phyloP scores from a whole-genome alignment of 805 yeast genomes.

The Scheffersomyces stipitis region DNA sequence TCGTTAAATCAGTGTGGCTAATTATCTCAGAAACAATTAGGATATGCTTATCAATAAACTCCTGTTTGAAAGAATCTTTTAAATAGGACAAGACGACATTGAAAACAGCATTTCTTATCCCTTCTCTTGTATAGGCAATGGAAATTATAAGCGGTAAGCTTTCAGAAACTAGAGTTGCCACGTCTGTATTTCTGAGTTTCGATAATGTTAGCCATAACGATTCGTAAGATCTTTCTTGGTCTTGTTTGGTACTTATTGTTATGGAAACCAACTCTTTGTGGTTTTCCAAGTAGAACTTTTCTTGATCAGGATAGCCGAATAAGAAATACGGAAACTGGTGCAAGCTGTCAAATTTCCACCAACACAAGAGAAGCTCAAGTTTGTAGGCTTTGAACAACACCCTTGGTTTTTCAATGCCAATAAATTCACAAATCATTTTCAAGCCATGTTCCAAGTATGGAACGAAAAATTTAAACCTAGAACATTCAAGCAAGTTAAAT shows the following conservation, averaged over 20 bases:
- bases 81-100: conserved; percentile 12
- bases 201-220: conserved; percentile 13
- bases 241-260: conserved; percentile 18
- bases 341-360: conserved; percentile 40
- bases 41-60: conserved; percentile 22
- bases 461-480: conserved; percentile 27
- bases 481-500: conserved; percentile 43
- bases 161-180: conserved; percentile 23
- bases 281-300: conserved; percentile 32
- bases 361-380: conserved; percentile 40
- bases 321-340: conserved; percentile 39
- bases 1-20: conserved; percentile 38
- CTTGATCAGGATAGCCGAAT: conserved; percentile 33
- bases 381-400: conserved; percentile 29
- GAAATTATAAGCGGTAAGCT: conserved; percentile 43
- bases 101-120: conserved; percentile 34
- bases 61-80: conserved; percentile 18
- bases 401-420: conserved; percentile 10
- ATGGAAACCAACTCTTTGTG: conserved; percentile 42
- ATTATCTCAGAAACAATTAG: conserved; percentile 39
- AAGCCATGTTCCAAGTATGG: conserved; percentile 31
- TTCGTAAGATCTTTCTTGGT: background rate
- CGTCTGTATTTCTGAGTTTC: conserved; percentile 11
- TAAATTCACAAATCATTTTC: conserved; percentile 15
- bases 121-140: conserved; percentile 41